Conservation (phyloP, 2,329 filamentous ascomycete genomes). For the Ophiostoma australiae region DNA sequence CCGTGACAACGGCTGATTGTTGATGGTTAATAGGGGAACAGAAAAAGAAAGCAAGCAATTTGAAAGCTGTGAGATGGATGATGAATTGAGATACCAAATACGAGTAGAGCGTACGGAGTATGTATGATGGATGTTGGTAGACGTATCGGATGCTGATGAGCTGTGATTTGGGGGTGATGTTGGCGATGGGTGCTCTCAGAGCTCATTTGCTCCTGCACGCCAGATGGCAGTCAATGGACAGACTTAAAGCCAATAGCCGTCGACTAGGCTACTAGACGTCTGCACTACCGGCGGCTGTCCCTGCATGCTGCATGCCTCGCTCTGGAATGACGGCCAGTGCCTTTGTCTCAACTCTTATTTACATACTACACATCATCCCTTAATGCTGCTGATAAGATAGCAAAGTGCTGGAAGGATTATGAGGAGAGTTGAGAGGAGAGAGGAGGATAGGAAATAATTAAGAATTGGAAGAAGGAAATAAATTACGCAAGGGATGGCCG, state of each 20-base stretch:
- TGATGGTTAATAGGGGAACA: constrained; percentile 8
- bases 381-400: background rate
- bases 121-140: too few relatives aligned
- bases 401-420: background rate
- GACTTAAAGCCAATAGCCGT: background rate
- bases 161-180: background rate
- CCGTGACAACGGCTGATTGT: constrained; percentile 2
- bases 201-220: background rate
- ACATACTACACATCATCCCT: constrained; percentile 5
- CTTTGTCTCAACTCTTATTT: background rate
- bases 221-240: background rate
- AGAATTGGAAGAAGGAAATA: background rate
- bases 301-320: constrained; percentile 2
- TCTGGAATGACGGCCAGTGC: constrained; percentile 4
- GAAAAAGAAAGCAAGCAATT: background rate
- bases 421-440: background rate
- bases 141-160: background rate
- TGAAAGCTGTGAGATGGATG: too few relatives aligned
- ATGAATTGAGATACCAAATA: too few relatives aligned
- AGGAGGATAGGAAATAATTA: too few relatives aligned
- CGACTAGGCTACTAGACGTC: background rate
- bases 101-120: background rate
- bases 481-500: background rate
- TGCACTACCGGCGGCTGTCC: background rate
- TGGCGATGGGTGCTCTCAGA: background rate